A percentile compares a stretch with the other conserved stretches of the same genome.
Conservation (phyloP, 2,329 filamentous ascomycete species). For the Rhynchosporium agropyri region DNA sequence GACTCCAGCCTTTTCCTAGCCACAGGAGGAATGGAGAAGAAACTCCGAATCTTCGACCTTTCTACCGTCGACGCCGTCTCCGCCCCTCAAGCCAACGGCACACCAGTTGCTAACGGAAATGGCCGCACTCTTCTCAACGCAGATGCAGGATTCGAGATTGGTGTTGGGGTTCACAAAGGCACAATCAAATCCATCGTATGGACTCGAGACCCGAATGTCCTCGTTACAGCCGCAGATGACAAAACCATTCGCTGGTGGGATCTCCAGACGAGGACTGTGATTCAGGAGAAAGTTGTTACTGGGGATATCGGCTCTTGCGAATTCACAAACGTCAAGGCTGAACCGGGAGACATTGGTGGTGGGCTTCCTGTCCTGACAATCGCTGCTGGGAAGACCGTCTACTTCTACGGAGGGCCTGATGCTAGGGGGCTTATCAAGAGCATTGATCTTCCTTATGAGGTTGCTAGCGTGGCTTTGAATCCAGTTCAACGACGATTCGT, state of each 20-base stretch:
- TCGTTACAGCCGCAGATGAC: slow-evolving; percentile 89
- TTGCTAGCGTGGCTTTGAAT: slow-evolving; percentile 89
- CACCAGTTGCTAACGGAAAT: slow-evolving; percentile 40
- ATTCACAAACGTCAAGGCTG: slow-evolving; percentile 68
- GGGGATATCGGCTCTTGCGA: slow-evolving; percentile 91
- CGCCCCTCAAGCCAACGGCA: slow-evolving; percentile 33
- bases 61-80: slow-evolving; percentile 50
- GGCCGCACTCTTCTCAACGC: slow-evolving; percentile 54
- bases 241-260: slow-evolving; percentile 96
- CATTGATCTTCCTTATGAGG: slow-evolving; percentile 77
- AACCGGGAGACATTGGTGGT: slow-evolving; percentile 63
- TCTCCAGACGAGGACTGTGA: slow-evolving; percentile 71
- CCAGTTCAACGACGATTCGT: slow-evolving; percentile 80
- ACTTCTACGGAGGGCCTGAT: slow-evolving; percentile 80
- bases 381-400: slow-evolving; percentile 90
- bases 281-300: slow-evolving; percentile 78
- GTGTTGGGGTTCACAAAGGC: slow-evolving; percentile 77
- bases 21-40: slow-evolving; percentile 95
- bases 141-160: slow-evolving; percentile 80
- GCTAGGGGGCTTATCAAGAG: slow-evolving; percentile 77
- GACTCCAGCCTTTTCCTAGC: slow-evolving; percentile 83
- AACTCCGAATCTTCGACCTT: slow-evolving; percentile 90
- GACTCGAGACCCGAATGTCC: slow-evolving; percentile 83
- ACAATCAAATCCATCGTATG: slow-evolving; percentile 97
- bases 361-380: slow-evolving; percentile 79